Conservation (phyloP, 1,284 basidiomycete species). For the Mycosarcoma mackinlayi region DNA sequence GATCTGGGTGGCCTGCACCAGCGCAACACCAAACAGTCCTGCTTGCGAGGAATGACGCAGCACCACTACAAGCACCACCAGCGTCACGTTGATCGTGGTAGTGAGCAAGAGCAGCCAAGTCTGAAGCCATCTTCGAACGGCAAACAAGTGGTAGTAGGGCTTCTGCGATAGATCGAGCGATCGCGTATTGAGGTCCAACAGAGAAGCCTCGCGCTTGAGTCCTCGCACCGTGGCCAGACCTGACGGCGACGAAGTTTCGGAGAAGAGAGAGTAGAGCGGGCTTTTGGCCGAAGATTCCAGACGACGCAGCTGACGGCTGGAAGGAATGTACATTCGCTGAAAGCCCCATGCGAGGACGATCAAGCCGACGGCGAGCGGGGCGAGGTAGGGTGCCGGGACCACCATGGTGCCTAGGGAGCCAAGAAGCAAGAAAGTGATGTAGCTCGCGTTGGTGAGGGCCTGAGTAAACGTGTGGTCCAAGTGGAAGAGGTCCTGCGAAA, state of each 20-base stretch:
- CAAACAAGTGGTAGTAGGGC: slow-evolving; percentile 51
- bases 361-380: slow-evolving; percentile 17
- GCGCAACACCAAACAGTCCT: slow-evolving; percentile 65
- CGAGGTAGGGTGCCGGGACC: slow-evolving; percentile 50
- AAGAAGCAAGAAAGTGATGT: slow-evolving; percentile 12
- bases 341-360: slow-evolving; percentile 18
- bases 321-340: slow-evolving; percentile 54
- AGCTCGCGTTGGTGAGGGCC: slow-evolving; percentile 23
- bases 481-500: slow-evolving; percentile 57
- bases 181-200: slow-evolving; percentile 39
- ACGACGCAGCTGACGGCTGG: slow-evolving; percentile 50
- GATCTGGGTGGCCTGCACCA: slow-evolving; percentile 58
- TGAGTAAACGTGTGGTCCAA: slow-evolving; percentile 40
- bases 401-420: slow-evolving; percentile 32
- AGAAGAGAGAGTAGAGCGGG: slow-evolving; percentile 52
- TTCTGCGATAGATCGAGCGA: slow-evolving; percentile 44
- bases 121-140: slow-evolving; percentile 55
- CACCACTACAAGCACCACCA: slow-evolving; percentile 51
- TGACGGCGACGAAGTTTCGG: slow-evolving; percentile 44
- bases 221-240: slow-evolving; percentile 56
- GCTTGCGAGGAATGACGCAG: slow-evolving; percentile 41
- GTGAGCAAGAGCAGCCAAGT: slow-evolving; percentile 50
- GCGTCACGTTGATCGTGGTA: slow-evolving; percentile 41
- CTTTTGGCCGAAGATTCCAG: slow-evolving; percentile 53
- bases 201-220: slow-evolving; percentile 28